Evolutionary conservation across 2,329 filamentous ascomycete species (phyloP).

Genomic region (Coniochaeta hoffmannii): DNA sequence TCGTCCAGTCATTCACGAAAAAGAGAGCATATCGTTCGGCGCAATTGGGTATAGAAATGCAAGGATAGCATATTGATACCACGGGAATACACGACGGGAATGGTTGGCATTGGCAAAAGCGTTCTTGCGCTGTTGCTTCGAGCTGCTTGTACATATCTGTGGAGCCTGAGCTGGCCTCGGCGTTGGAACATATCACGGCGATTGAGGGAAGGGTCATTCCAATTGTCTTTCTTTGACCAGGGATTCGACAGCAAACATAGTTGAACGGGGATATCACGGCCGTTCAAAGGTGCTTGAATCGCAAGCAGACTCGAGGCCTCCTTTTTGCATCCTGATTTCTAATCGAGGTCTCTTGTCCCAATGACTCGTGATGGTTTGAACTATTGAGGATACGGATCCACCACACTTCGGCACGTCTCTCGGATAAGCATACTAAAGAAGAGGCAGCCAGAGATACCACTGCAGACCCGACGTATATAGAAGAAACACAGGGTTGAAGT

Average conservation of each 20-base stretch:
- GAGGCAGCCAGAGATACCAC: neutral
- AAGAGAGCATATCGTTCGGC: neutral
- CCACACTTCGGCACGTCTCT: neutral
- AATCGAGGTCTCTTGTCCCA: neutral
- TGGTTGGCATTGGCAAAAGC: neutral
- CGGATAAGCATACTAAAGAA: neutral
- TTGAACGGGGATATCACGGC: too few species aligned
- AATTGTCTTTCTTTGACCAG: neutral
- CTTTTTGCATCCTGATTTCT: neutral
- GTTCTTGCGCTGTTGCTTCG: neutral
- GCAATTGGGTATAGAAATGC: neutral
- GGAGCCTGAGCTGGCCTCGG: conserved; percentile 1
- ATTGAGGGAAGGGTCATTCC: neutral
- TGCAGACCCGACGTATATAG: too few species aligned
- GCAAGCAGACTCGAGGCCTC: neutral
- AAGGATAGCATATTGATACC: neutral
- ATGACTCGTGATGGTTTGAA: neutral
- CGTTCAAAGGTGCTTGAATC: neutral
- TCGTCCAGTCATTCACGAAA: neutral
- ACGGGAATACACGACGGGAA: neutral
- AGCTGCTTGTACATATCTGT: neutral
- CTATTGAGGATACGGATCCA: neutral
- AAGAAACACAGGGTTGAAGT: too few species aligned
- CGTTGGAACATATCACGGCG: neutral
- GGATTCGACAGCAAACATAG: neutral